Evolutionary conservation across 1,139 yeast species (phyloP).

Genomic region (Nakaseomyces sp.): DNA sequence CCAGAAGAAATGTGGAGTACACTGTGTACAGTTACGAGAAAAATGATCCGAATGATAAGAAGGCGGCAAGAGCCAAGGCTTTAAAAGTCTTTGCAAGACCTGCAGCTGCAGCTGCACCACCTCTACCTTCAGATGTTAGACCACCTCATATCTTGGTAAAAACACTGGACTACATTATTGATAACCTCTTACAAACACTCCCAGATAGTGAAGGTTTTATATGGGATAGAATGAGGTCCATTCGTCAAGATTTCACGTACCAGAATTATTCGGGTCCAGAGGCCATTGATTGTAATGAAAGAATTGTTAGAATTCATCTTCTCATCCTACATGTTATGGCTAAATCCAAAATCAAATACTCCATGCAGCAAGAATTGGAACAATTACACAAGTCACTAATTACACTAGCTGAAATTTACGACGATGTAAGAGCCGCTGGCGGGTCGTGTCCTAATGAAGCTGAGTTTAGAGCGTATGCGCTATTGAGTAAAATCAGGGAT

Average conservation of each 20-base stretch:
- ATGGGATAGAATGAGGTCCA: conserved; percentile 99
- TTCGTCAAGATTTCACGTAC: conserved; percentile 92
- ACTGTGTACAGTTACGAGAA: conserved; percentile 76
- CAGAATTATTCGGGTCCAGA: conserved; percentile 93
- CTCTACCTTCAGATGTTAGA: conserved; percentile 92
- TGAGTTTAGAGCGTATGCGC: conserved; percentile 83
- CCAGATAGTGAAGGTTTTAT: conserved; percentile 86
- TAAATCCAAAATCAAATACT: conserved; percentile 62
- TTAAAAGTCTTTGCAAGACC: conserved; percentile 94
- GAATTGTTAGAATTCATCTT: conserved; percentile 83
- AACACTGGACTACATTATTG: conserved; percentile 64
- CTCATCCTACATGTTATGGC: conserved; percentile 83
- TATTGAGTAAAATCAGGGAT: conserved; percentile 72
- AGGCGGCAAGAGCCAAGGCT: conserved; percentile 55
- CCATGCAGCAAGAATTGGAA: conserved; percentile 91
- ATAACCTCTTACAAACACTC: conserved; percentile 50
- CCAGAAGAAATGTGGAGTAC: conserved; percentile 79
- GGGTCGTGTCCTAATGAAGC: conserved; percentile 76
- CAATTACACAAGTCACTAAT: conserved; percentile 89
- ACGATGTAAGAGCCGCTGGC: conserved; percentile 65
- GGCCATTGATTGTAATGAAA: conserved; percentile 86
- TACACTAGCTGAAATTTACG: conserved; percentile 79
- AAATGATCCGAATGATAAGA: conserved; percentile 48
- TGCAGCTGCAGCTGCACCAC: conserved; percentile 98
- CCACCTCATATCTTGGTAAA: conserved; percentile 69